Evolutionary conservation across 1,139 yeast genomes (phyloP).

Genomic region (Candida albicans): DNA sequence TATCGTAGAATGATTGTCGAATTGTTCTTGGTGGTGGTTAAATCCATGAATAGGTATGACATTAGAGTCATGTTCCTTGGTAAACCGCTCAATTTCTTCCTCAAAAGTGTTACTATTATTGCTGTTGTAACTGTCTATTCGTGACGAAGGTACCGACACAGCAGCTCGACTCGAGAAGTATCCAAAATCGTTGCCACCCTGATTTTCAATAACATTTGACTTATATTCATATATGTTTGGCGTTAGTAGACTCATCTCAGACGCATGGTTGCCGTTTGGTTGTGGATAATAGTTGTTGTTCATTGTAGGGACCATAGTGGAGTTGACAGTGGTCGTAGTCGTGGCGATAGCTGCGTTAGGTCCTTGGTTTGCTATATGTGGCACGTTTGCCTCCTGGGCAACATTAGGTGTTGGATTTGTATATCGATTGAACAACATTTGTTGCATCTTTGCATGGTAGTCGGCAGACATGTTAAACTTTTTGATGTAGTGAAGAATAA

Average conservation of each 20-base stretch:
- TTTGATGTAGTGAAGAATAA: not conserved
- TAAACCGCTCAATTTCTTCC: conserved; percentile 11
- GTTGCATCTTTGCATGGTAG: conserved; percentile 12
- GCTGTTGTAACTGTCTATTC: conserved; percentile 11
- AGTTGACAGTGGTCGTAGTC: not conserved
- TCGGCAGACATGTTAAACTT: conserved; percentile 11
- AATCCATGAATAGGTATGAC: not conserved
- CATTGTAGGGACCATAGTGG: not conserved
- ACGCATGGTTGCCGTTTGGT: not conserved
- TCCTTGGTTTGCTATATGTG: not conserved
- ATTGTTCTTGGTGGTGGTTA: not conserved
- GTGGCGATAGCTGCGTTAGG: not conserved
- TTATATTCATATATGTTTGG: conserved; percentile 6
- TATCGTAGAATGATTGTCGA: too few relatives aligned
- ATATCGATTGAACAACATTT: conserved; percentile 9
- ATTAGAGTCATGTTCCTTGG: conserved; percentile 3
- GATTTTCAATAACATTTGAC: not conserved
- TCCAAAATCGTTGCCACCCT: conserved; percentile 5
- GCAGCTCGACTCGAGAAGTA: conserved; percentile 14
- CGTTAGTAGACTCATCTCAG: conserved; percentile 1
- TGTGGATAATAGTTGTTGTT: not conserved
- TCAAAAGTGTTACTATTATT: conserved; percentile 9
- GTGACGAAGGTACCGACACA: conserved; percentile 16
- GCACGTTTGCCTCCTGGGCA: not conserved
- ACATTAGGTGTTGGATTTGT: conserved; percentile 3